Base-by-base conservation (phyloP, 495 filamentous ascomycete genomes). In the Talaromyces trachyspermus region DNA sequence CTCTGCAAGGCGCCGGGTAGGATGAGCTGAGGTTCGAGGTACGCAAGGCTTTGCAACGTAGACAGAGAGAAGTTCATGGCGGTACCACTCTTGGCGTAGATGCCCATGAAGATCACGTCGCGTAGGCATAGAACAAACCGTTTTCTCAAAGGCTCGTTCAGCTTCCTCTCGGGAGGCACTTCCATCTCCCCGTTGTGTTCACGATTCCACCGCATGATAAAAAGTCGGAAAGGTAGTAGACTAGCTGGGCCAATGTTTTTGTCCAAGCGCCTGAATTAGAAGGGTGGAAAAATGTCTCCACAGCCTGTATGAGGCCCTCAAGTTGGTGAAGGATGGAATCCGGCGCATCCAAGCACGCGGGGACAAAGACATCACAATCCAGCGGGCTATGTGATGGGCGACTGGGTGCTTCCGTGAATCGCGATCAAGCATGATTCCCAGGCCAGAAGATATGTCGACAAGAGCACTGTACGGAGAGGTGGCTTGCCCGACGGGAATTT, bases 221-320 rank as follows among this genome's bases (percentile, higher is more conserved):
- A 99, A 95, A 90, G 61, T 99, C 92, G 5, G 88, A 82, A 2
- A 97, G 74, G 64, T 94, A 96, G 64, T 86, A 96, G 20, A 94
- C 85, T 39, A 99, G 71, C 57, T 96, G 90, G 0, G 88, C 83
- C 14, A 99, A 68, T 40, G 88, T 88, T 59, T 82, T 88, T 0
- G 91, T 95, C 92, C 92, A 99, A 30, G 59, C 68, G 7, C 92
- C 92, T 38, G 92, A 87, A 61, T 99, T 99, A 9, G 94, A 97
- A 14, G 92, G 92, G 53, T 99, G 92, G 72, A 95, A 99, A 68
- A 97, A 99, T 2, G 92, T 99, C 61, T 99, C 92, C 37, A 97
- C 85, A 11, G 88, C 94, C 59, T 97, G 84, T 52, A 99, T 88
- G 30, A 99, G 73, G 6, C 89, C 92, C 60, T 99, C 94, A 2